Evolutionary conservation across 2,329 filamentous ascomycete species (phyloP), one percentile per base, ranked within the genome.

Genomic region (Colletotrichum sp.): DNA sequence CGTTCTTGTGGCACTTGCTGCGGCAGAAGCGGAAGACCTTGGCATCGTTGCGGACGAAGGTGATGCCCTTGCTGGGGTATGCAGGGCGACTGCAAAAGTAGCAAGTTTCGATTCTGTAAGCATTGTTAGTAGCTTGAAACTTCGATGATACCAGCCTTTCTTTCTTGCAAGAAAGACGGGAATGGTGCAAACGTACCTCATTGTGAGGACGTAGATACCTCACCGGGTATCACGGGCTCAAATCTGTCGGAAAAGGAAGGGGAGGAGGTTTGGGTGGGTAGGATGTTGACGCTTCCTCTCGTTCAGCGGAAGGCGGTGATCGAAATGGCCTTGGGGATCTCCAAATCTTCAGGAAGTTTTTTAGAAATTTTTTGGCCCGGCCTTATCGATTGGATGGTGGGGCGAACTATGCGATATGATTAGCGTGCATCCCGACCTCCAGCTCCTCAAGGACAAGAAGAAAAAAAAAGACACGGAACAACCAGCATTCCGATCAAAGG

Each of bases 1-100:
- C 87, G 85, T 93, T 93, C 81, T 88, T 88, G 84, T 91, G 90
- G 84, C 90, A 92, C 58, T 92, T 90, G 80, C 85, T 89, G 72
- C 89, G 85, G 82, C 91, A 93, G 85, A 93, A 93, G 72, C 90
- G 85, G 80, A 92, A 92, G 60, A 86, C 82, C 82, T 88, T 86
- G 77, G 85, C 86, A 79, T 85, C 84, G 77, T 85, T 85, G 58
- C 84, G 82, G 75, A 84, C 82, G 72, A 85, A 85, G 36, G 85
- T 87, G 74, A 88, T 88, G 77, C 87, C 86, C 81, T 88, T 92
- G 84, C 87, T 88, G 60, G 88, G 88, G 80, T 89, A 90, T 71
- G 88, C 85, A 79, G 88, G 88, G 78, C 88, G 84, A 80, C 84
- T 85, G 82, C 86, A 88, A 75, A 87, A 88, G 79, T 85, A 87